phyloP scores from a whole-genome alignment of 805 yeast genomes.

The Candida cerambycidarum region DNA sequence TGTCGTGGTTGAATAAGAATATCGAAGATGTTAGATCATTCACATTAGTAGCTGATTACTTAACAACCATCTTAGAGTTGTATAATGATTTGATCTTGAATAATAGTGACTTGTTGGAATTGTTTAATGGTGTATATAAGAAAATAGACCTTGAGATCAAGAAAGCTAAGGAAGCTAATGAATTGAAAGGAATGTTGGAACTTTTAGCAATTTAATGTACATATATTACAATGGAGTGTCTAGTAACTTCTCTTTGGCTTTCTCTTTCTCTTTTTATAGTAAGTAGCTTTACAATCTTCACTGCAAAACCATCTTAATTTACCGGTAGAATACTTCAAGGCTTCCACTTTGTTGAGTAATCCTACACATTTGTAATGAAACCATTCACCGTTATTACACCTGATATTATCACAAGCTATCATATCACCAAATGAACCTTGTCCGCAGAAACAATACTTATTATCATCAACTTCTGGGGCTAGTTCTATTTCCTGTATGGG shows the following conservation, averaged over 20 bases:
- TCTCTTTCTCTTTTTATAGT: constrained; percentile 9
- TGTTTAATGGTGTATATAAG: constrained; percentile 58
- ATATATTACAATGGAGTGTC: not conserved
- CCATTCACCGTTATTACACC: constrained; percentile 47
- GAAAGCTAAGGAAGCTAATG: constrained; percentile 83
- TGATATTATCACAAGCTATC: constrained; percentile 88
- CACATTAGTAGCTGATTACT: constrained; percentile 62
- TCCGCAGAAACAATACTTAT: constrained; percentile 82
- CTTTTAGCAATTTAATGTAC: constrained; percentile 54
- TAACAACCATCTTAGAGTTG: constrained; percentile 68
- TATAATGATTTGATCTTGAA: constrained; percentile 73
- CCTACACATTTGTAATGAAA: constrained; percentile 48
- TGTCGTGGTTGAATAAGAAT: constrained; percentile 77
- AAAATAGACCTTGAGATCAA: constrained; percentile 67
- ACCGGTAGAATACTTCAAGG: constrained; percentile 33
- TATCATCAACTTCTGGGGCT: constrained; percentile 17
- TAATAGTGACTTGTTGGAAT: constrained; percentile 75
- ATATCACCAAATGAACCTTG: constrained; percentile 92
- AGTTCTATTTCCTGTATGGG: not conserved
- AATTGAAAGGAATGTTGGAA: constrained; percentile 91
- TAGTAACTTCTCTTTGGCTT: constrained; percentile 14
- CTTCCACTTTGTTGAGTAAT: constrained; percentile 36
- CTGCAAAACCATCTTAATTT: constrained; percentile 43
- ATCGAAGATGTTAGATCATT: constrained; percentile 79
- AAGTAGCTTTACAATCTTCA: constrained; percentile 24